Evolutionary conservation across 2,329 filamentous ascomycete species (phyloP), one percentile per base, ranked within the genome.

Genomic region (Monilinia fructicola): DNA sequence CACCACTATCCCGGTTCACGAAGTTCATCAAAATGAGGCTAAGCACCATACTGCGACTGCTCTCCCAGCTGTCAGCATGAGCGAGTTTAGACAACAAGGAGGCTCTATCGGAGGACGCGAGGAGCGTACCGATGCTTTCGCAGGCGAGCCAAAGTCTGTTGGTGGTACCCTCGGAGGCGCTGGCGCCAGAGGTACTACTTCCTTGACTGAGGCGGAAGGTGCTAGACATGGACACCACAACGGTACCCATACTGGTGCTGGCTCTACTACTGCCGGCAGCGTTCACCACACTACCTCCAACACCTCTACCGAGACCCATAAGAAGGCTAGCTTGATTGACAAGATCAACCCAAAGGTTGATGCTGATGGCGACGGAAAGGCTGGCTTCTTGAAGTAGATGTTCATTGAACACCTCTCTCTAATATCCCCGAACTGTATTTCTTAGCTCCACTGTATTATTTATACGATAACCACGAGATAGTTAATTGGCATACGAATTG

Each of bases 1-100:
- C 79, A 91, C 87, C 31, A 91, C 87, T 1, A 81, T 90, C 0
- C 90, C 89, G 0, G 83, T 92, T 53, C 89, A 92, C 70, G 90
- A 92, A 78, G 83, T 85, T 2, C 89, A 92, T 74, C 87, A 91
- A 72, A 86, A 88, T 61, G 81, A 84, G 18, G 81, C 88, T 1
- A 83, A 89, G 67, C 86, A 90, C 74, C 90, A 92, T 74, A 81
- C 82, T 54, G 83, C 87, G 1, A 87, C 87, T 0, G 81, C 84
- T 3, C 81, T 92, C 0, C 89, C 89, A 1, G 77, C 84, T 14
- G 86, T 91, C 75, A 86, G 80, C 46, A 81, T 92, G 75, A 79
- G 81, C 0, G 88, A 92, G 71, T 92, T 90, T 75, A 78, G 76
- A 78, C 75, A 78, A 67, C 76, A 83, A 63, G 85, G 86, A 18